A percentile compares a stretch with the other conserved stretches of the same genome.
phyloP scores from a whole-genome alignment of 371 early-diverging fungal genomes.

The Actinomortierella ambigua region DNA sequence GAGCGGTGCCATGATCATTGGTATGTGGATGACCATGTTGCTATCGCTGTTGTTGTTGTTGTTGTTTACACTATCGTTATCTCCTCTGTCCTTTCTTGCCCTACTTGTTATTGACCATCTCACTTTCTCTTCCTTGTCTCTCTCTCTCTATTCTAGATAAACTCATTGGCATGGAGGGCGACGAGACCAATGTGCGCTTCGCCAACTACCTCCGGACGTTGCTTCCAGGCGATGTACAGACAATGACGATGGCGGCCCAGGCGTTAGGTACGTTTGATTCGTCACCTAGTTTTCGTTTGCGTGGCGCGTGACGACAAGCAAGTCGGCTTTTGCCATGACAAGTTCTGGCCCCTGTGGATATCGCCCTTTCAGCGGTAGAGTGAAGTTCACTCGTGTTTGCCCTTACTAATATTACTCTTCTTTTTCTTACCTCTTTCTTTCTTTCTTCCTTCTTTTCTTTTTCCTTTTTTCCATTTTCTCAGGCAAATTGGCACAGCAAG shows the following conservation, averaged over 20 bases:
- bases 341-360: too few species aligned
- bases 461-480: neutral
- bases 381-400: too few species aligned
- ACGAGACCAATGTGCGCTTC: constrained; percentile 86
- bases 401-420: too few species aligned
- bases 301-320: too few species aligned
- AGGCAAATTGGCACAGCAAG: constrained; percentile 77
- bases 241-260: constrained; percentile 84
- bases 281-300: too few species aligned
- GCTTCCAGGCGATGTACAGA: constrained; percentile 84
- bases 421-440: neutral
- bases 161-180: constrained; percentile 85
- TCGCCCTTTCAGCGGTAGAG: neutral
- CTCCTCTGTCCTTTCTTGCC: too few species aligned
- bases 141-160: constrained; percentile 58
- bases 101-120: too few species aligned
- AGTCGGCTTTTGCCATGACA: too few species aligned
- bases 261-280: constrained; percentile 64
- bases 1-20: constrained; percentile 70
- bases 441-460: neutral
- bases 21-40: too few species aligned
- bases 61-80: too few species aligned
- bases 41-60: too few species aligned
- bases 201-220: constrained; percentile 87
- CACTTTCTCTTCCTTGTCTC: neutral